Conservation (phyloP, 805 yeast species). For the Sungouiella thailandica region DNA sequence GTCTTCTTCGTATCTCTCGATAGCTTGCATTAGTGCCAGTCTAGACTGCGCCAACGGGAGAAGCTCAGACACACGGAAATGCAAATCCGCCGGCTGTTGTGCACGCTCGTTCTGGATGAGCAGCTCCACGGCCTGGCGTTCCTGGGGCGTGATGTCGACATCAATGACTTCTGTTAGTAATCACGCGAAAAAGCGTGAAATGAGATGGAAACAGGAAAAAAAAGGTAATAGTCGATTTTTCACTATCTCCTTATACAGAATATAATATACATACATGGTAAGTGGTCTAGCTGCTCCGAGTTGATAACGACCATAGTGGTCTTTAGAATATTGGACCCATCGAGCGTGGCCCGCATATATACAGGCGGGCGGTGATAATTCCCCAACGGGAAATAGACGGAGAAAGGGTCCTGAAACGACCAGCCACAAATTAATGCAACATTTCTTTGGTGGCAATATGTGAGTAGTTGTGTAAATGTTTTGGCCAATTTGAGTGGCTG, state of each 20-base stretch:
- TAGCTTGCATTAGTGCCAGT: conserved; percentile 13
- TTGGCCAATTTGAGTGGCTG: too few relatives aligned
- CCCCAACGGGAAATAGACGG: too few relatives aligned
- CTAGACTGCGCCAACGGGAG: conserved; percentile 13
- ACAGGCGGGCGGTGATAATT: too few relatives aligned
- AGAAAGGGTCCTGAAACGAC: too few relatives aligned
- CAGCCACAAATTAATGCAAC: too few relatives aligned
- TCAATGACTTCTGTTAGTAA: conserved; percentile 24
- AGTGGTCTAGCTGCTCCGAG: conserved; percentile 32
- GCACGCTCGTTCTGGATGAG: conserved; percentile 26
- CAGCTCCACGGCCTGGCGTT: conserved; percentile 31
- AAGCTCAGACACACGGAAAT: conserved; percentile 13
- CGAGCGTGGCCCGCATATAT: neutral
- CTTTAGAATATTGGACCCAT: neutral
- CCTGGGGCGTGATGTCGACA: conserved; percentile 28
- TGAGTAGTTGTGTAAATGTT: too few relatives aligned
- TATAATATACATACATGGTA: conserved; percentile 35
- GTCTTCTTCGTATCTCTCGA: conserved; percentile 24
- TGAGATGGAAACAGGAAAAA: neutral
- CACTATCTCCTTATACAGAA: too few relatives aligned
- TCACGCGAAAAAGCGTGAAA: neutral
- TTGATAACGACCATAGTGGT: conserved; percentile 15
- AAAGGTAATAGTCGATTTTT: too few relatives aligned
- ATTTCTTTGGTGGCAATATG: too few relatives aligned
- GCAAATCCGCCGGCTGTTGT: conserved; percentile 8